These are phyloP conservation scores for Coprinopsis marcescibilis DNA, from an alignment of 768 basidiomycete genomes.

Conservation along the genomic window DNA sequence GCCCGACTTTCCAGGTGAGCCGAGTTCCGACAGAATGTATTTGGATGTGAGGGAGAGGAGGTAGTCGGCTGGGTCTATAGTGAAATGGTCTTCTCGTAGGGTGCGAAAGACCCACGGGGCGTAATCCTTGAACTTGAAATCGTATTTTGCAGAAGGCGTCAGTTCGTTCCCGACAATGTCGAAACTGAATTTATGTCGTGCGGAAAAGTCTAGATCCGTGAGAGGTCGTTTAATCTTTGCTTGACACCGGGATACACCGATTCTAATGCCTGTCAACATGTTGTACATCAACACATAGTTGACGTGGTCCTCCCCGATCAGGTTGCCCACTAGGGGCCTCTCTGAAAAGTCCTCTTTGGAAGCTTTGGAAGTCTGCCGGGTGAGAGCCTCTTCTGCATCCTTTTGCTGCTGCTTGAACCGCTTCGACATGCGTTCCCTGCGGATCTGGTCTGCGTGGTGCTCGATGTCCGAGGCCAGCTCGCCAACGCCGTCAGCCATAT, in stretches of 20 bases:
- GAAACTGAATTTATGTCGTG: conserved; percentile 92
- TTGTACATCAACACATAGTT: conserved; percentile 99
- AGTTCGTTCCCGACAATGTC: conserved; percentile 98
- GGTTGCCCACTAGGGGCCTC: conserved; percentile 80
- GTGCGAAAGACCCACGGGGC: conserved; percentile 98
- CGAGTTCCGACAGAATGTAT: conserved; percentile 96
- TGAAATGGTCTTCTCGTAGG: conserved; percentile 89
- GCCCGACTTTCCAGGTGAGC: conserved; percentile 96
- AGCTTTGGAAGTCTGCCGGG: conserved; percentile 21
- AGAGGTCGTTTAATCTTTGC: conserved; percentile 88
- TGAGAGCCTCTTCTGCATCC: conserved; percentile 55
- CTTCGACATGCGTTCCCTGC: conserved; percentile 71
- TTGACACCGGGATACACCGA: conserved; percentile 92
- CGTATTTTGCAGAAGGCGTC: conserved; percentile 95
- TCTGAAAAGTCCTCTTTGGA: conserved; percentile 29
- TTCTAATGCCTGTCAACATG: conserved; percentile 98
- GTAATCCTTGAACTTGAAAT: conserved; percentile 99
- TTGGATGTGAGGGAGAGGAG: conserved; percentile 93
- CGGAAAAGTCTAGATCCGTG: conserved; percentile 80
- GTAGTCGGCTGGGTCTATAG: conserved; percentile 96
- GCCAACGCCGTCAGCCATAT: conserved; percentile 11
- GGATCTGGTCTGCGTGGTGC: conserved; percentile 82
- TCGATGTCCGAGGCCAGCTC: conserved; percentile 79
- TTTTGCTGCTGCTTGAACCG: conserved; percentile 61
- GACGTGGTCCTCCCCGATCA: conserved; percentile 97